Conservation (phyloP, 2,329 filamentous ascomycete species). For the Aschersonia sp. region DNA sequence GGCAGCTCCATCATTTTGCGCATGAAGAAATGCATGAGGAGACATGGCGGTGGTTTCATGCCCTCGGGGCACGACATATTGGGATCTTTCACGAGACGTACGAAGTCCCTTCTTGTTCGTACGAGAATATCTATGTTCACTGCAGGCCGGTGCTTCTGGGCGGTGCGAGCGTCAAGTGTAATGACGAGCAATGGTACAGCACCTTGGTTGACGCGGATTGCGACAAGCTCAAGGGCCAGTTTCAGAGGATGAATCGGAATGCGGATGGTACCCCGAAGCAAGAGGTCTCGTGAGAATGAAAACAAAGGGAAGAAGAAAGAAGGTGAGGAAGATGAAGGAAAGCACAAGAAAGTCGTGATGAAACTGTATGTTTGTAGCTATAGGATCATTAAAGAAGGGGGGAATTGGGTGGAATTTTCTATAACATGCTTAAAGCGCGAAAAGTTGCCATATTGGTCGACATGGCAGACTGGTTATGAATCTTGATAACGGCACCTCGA, state of each 20-base stretch:
- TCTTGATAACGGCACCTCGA: conserved; percentile 1
- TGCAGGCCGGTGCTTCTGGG: conserved; percentile 23
- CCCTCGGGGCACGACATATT: conserved; percentile 21
- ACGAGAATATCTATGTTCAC: conserved; percentile 37
- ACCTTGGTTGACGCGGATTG: conserved; percentile 18
- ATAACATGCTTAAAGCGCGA: neutral
- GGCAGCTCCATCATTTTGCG: conserved; percentile 35
- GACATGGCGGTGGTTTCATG: conserved; percentile 34
- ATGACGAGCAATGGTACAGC: conserved; percentile 15
- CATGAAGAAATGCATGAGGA: conserved; percentile 30
- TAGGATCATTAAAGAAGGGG: no score
- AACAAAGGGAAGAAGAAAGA: no score
- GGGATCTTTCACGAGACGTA: conserved; percentile 42
- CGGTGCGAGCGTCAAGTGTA: conserved; percentile 10
- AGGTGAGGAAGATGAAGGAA: no score
- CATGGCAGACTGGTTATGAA: conserved; percentile 7
- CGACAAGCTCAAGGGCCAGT: conserved; percentile 18
- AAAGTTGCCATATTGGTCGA: conserved; percentile 11
- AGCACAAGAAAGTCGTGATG: no score
- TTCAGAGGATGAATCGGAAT: conserved; percentile 15
- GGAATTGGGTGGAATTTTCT: neutral
- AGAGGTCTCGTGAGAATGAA: neutral
- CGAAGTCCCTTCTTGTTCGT: conserved; percentile 24
- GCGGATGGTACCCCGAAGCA: conserved; percentile 7
- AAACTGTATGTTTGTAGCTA: no score